Evolutionary conservation across 1,284 basidiomycete species (phyloP), one percentile per base, ranked within the genome.

Genomic region (Erythrobasidium hasegawianum): DNA sequence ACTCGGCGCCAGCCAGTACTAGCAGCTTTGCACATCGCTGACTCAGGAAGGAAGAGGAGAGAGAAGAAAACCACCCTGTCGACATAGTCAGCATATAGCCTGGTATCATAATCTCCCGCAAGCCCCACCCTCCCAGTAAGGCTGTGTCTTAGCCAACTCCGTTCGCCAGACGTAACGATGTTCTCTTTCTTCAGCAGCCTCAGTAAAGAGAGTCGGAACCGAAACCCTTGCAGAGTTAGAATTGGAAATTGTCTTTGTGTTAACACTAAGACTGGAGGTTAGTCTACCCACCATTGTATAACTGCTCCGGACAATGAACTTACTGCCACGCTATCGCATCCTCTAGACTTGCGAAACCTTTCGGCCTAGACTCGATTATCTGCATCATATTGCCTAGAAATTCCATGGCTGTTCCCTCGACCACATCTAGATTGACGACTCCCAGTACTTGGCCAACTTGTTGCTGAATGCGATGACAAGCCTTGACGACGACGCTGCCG

Each of bases 261-360:
- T 79, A 16, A 91, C 76, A 73, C 89, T 92, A 71, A 5, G n/a
- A n/a, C n/a, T 13, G 18, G 20, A n/a, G 54, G 22, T n/a, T n/a
- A 41, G 40, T 10, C n/a, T 11, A 41, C 11, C 40, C 40, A 11
- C 40, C 11, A n/a, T 10, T 41, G 40, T n/a, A 10, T 10, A 41
- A 41, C 11, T 10, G 11, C 40, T 11, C 40, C 11, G 40, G 11
- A 11, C 11, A 10, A 41, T 10, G 40, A 10, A 41, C 40, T 74
- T 78, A 95, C 90, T 98, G 95, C 95, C 96, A 99, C 71, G 89
- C 86, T 49, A 99, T 86, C 0, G 89, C 93, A 47, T 88, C 87
- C 74, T 93, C 87, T 7, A 88, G 79, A 27, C 84, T 89, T 56
- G 83, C 81, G 76, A 98, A 99, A 0, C 87, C 86, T 20, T 85